Evolutionary conservation across 345 rosid genomes (phyloP).

Genomic region (Lepidium africanum): DNA sequence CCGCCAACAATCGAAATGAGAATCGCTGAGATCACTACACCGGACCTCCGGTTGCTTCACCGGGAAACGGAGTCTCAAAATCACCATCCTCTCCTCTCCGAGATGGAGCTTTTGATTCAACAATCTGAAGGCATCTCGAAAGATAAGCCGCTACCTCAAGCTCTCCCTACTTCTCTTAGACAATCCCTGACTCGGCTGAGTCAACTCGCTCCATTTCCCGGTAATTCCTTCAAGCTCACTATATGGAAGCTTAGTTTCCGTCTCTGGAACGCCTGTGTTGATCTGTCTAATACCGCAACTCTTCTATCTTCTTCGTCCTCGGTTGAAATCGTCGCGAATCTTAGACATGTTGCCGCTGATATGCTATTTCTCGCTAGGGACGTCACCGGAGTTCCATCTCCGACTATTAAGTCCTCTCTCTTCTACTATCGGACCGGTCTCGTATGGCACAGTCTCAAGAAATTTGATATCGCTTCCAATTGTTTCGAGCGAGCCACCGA

Average conservation of each 20-base stretch:
- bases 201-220: slow-evolving; percentile 51
- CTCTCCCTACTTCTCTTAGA: slow-evolving; percentile 48
- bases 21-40: slow-evolving; percentile 76
- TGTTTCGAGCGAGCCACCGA: slow-evolving; percentile 91
- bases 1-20: slow-evolving; percentile 46
- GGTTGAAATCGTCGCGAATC: slow-evolving; percentile 34
- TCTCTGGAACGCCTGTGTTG: slow-evolving; percentile 95
- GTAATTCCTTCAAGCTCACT: slow-evolving; percentile 56
- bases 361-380: slow-evolving; percentile 63
- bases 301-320: slow-evolving; percentile 36
- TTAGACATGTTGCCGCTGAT: slow-evolving; percentile 82
- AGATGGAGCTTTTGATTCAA: slow-evolving; percentile 54
- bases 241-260: slow-evolving; percentile 90
- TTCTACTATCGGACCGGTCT: slow-evolving; percentile 78
- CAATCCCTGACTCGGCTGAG: slow-evolving; percentile 44
- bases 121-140: slow-evolving; percentile 46
- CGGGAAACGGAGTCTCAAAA: slow-evolving; percentile 10
- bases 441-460: slow-evolving; percentile 53
- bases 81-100: slow-evolving; percentile 44
- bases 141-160: slow-evolving; percentile 27
- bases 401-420: slow-evolving; percentile 58
- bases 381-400: slow-evolving; percentile 67
- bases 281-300: slow-evolving; percentile 56
- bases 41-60: slow-evolving; percentile 35
- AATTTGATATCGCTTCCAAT: slow-evolving; percentile 64